Base-by-base conservation (phyloP, 139 green algal genomes). In the Chlamydomonas sp. region DNA sequence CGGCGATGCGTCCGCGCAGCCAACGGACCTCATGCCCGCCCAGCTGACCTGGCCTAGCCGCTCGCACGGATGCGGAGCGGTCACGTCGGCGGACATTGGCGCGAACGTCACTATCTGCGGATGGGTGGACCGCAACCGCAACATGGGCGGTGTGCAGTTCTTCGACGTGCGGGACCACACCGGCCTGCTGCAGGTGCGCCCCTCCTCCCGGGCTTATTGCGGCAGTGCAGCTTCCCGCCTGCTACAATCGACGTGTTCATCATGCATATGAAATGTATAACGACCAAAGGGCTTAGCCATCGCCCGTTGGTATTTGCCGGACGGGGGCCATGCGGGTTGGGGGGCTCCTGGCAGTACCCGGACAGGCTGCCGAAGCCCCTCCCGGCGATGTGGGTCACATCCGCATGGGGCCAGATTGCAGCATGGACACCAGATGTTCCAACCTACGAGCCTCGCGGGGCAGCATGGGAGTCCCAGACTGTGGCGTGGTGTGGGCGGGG, bases 101-200 rank as follows among this genome's bases (percentile, higher is more conserved):
- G 80, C 71, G 6, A 59, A 64, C 0, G 80, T 99, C 2, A 95
- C 90, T 0, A 81, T 99, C 8, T 99, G 97, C 89, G 98, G 98
- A 20, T 99, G 98, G 98, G 96, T 99, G 67, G 96, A 99, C 91
- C 88, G 94, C 20, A 95, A 96, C 80, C 88, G 98, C n/a, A 96
- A 99, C 90, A 92, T 98, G 57, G 98, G 98, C 17, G 97, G 97
- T 60, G 87, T 99, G 17, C 85, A 96, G 4, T 99, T 99, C 90
- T 87, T 98, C 9, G 98, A 99, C 86, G 89, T 99, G 1, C 87
- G 98, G 0, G 98, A 99, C 90, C 94, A 98, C 87, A 97, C 95
- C 10, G 98, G 98, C 15, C 84, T 99, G 5, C 68, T 99, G 79
- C 98, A 99, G 94, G 96, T 93, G 49, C 20, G 31, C 0, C 5